A percentile compares a stretch with the other conserved stretches of the same genome.
phyloP scores from a whole-genome alignment of 305 asterid species.

The Solanum chacoense region DNA sequence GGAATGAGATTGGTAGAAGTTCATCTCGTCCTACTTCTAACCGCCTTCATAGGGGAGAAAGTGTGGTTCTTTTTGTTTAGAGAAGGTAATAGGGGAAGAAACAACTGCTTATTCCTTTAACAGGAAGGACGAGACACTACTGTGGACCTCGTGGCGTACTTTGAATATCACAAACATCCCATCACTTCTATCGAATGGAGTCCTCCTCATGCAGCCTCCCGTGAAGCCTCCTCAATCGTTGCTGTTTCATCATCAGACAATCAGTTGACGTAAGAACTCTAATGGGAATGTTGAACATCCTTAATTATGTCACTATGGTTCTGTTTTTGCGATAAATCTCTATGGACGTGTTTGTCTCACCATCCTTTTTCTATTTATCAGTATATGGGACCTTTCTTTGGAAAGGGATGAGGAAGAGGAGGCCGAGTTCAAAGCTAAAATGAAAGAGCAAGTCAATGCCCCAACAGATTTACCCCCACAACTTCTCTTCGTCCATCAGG shows the following conservation, averaged over 20 bases:
- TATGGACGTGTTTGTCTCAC: background rate
- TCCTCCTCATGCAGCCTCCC: constrained; percentile 63
- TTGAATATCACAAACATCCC: constrained; percentile 83
- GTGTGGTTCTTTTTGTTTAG: background rate
- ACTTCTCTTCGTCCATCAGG: constrained; percentile 90
- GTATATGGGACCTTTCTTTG: constrained; percentile 87
- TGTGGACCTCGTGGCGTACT: constrained; percentile 48
- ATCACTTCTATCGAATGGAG: constrained; percentile 94
- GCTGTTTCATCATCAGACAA: constrained; percentile 82
- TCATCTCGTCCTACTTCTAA: background rate
- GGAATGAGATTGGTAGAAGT: background rate
- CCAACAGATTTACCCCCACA: constrained; percentile 87
- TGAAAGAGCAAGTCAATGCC: constrained; percentile 56
- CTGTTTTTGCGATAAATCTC: background rate
- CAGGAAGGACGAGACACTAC: constrained; percentile 48
- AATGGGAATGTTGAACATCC: background rate
- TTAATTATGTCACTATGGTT: background rate
- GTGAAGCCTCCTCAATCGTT: constrained; percentile 67
- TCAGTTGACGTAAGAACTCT: constrained; percentile 57
- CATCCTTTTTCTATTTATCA: constrained; percentile 2
- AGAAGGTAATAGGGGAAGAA: background rate
- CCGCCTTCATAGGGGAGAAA: background rate
- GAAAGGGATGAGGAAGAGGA: constrained; percentile 97
- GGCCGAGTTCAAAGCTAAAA: constrained; percentile 64
- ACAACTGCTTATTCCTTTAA: background rate